A percentile compares a stretch with the other conserved stretches of the same genome.
phyloP scores from a whole-genome alignment of 2,329 filamentous ascomycete genomes.

The Botrytis sinoallii region DNA sequence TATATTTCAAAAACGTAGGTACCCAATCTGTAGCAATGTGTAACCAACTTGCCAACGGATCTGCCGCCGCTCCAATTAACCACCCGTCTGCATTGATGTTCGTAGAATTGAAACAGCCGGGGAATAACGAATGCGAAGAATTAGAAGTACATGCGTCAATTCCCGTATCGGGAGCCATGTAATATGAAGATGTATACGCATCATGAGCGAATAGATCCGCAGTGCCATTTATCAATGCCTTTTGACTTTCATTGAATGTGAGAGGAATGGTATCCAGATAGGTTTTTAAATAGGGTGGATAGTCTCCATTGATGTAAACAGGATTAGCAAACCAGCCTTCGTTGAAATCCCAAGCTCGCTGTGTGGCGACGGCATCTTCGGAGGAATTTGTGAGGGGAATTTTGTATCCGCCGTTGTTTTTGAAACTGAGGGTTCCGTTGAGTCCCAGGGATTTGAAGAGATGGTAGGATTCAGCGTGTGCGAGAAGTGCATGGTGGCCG shows the following conservation, averaged over 20 bases:
- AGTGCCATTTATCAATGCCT: constrained; percentile 49
- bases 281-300: constrained; percentile 43
- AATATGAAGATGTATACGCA: constrained; percentile 55
- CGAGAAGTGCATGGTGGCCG: constrained; percentile 45
- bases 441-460: constrained; percentile 53
- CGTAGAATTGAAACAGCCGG: constrained; percentile 27
- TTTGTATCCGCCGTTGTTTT: constrained; percentile 44
- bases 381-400: constrained; percentile 45
- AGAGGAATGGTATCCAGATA: constrained; percentile 43
- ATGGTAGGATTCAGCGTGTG: constrained; percentile 48
- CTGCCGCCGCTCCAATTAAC: constrained; percentile 29
- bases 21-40: constrained; percentile 33
- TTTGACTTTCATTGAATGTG: constrained; percentile 45
- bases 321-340: constrained; percentile 52
- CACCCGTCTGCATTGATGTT: constrained; percentile 20
- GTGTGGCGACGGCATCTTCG: constrained; percentile 28
- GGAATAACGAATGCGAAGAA: constrained; percentile 26
- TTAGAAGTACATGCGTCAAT: constrained; percentile 41
- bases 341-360: constrained; percentile 40
- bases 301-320: constrained; percentile 50
- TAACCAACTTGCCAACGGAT: constrained; percentile 31
- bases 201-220: constrained; percentile 57
- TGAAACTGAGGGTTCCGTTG: constrained; percentile 47
- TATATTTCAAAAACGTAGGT: constrained; percentile 30
- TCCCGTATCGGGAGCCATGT: constrained; percentile 43